phyloP scores from a whole-genome alignment of 1,284 basidiomycete species.

The Macrocystidia cucumis region DNA sequence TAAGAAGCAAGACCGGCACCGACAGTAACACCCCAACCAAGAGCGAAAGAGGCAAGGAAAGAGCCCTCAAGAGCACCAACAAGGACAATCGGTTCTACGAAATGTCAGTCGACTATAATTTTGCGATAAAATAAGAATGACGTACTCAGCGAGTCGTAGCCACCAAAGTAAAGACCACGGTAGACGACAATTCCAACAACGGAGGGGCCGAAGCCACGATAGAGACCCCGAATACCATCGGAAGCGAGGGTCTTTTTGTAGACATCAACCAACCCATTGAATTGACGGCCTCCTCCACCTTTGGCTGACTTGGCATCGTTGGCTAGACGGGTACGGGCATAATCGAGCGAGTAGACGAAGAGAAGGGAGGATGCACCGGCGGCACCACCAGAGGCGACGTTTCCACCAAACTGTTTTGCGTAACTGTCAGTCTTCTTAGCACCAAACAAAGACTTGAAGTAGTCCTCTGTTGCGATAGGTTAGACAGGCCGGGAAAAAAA shows the following conservation, averaged over 20 bases:
- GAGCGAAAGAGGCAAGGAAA: slow-evolving; percentile 86
- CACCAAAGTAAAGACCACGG: slow-evolving; percentile 94
- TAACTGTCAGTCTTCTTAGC: slow-evolving; percentile 88
- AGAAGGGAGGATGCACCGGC: slow-evolving; percentile 94
- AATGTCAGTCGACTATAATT: slow-evolving; percentile 4
- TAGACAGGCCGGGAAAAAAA: slow-evolving; percentile 9
- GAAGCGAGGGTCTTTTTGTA: slow-evolving; percentile 90
- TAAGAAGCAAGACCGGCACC: slow-evolving; percentile 95
- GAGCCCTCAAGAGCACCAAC: slow-evolving; percentile 84
- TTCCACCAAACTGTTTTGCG: slow-evolving; percentile 88
- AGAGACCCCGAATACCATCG: slow-evolving; percentile 86
- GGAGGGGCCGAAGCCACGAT: slow-evolving; percentile 93
- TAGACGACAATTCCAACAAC: slow-evolving; percentile 95
- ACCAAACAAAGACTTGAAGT: slow-evolving; percentile 93
- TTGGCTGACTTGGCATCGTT: slow-evolving; percentile 94
- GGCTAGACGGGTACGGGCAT: slow-evolving; percentile 95
- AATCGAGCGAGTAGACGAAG: slow-evolving; percentile 97
- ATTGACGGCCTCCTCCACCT: slow-evolving; percentile 87
- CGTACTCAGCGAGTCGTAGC: slow-evolving; percentile 88
- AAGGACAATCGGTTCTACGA: slow-evolving; percentile 82
- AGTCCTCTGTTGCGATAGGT: slow-evolving; percentile 64
- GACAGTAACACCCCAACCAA: slow-evolving; percentile 93
- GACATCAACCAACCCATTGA: slow-evolving; percentile 93
- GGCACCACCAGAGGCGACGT: slow-evolving; percentile 95
- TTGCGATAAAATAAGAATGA: slow-evolving; percentile 11